phyloP scores from a whole-genome alignment of 192 early-diverging fungal species.

The Allomyces arbusculus region DNA sequence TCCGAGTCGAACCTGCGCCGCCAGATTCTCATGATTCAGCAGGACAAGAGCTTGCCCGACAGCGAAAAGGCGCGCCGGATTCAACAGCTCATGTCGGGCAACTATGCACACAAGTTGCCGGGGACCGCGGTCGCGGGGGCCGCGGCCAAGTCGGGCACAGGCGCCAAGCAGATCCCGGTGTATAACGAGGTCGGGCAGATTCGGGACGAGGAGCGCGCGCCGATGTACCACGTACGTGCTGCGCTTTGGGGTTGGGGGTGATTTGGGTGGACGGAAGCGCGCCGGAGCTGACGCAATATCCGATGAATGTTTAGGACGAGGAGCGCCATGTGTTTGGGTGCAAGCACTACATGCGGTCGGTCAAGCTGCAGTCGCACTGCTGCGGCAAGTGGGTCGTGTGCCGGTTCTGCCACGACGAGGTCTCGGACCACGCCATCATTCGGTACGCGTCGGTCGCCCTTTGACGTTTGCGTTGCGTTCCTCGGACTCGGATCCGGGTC shows the following conservation, averaged over 20 bases:
- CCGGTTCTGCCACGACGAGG: slow-evolving; percentile 59
- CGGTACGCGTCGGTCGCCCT: slow-evolving; percentile 12
- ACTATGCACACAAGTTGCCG: slow-evolving; percentile 12
- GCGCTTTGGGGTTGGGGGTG: too few relatives aligned
- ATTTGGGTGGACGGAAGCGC: too few relatives aligned
- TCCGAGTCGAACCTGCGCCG: slow-evolving; percentile 15
- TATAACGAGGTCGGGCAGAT: slow-evolving; percentile 20
- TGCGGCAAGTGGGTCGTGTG: slow-evolving; percentile 53
- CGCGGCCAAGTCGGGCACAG: too few relatives aligned
- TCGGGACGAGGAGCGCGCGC: slow-evolving; percentile 12
- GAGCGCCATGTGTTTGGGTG: slow-evolving; percentile 24
- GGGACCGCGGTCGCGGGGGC: slow-evolving; percentile 8
- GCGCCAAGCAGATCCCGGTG: slow-evolving; percentile 11
- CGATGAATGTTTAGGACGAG: slow-evolving; percentile 11
- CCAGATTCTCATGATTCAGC: slow-evolving; percentile 28
- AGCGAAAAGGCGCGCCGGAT: slow-evolving; percentile 30
- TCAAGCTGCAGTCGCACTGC: slow-evolving; percentile 43
- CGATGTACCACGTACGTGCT: slow-evolving; percentile 19
- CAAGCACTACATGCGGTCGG: slow-evolving; percentile 37
- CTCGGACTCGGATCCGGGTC: neutral
- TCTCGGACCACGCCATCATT: slow-evolving; percentile 39
- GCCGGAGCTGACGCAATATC: too few relatives aligned
- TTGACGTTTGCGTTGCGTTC: too few relatives aligned
- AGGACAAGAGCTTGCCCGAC: slow-evolving; percentile 13
- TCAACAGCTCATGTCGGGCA: slow-evolving; percentile 14